These are phyloP conservation scores for Hemerocallis citrina DNA, from an alignment of 106 monocot species.

Conservation along the genomic window DNA sequence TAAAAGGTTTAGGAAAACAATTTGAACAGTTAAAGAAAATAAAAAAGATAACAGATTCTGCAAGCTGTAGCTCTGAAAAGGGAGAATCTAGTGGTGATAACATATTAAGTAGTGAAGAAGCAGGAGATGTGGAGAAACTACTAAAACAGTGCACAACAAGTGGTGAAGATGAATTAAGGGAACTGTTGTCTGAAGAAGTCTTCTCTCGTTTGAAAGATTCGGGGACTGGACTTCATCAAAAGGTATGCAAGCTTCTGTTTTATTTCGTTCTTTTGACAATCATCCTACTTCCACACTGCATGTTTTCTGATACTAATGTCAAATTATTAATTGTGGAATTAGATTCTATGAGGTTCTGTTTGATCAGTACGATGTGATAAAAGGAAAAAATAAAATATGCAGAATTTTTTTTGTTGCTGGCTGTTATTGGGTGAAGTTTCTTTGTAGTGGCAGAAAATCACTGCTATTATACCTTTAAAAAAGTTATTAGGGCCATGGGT, in stretches of 20 bases:
- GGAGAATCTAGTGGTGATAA: conserved; percentile 10
- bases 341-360: too few species aligned
- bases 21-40: conserved; percentile 72
- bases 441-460: too few species aligned
- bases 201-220: conserved; percentile 52
- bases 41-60: conserved; percentile 41
- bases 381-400: too few species aligned
- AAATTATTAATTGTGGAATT: too few species aligned
- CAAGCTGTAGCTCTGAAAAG: conserved; percentile 12
- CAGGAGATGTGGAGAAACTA: conserved; percentile 7
- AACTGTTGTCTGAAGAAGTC: conserved; percentile 38
- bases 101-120: neutral
- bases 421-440: too few species aligned
- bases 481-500: too few species aligned
- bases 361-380: too few species aligned
- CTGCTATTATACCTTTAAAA: too few species aligned
- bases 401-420: too few species aligned
- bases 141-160: conserved; percentile 10
- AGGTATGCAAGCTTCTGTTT: conserved; percentile 48
- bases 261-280: too few species aligned
- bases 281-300: too few species aligned
- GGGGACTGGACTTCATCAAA: conserved; percentile 57
- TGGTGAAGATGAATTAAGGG: conserved; percentile 25
- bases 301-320: too few species aligned
- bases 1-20: conserved; percentile 81